These are phyloP conservation scores for Solanum hybrid DNA, from an alignment of 305 asterid species.

Conservation along the genomic window DNA sequence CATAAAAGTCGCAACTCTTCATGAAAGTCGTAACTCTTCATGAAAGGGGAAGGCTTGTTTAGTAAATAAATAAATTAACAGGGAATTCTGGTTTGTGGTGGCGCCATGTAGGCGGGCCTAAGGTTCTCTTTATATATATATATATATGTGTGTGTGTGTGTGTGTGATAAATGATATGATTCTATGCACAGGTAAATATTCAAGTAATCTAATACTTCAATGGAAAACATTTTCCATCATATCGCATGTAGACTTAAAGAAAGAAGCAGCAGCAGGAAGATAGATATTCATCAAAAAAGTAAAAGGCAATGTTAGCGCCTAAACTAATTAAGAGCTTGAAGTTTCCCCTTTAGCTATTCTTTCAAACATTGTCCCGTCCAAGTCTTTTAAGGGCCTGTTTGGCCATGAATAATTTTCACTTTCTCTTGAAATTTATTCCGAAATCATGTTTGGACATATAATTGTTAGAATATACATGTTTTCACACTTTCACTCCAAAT, in stretches of 20 bases:
- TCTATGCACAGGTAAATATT: neutral
- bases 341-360: neutral
- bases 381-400: neutral
- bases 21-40: no score
- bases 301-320: neutral
- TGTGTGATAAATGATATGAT: no score
- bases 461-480: neutral
- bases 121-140: neutral
- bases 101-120: neutral
- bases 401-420: neutral
- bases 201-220: neutral
- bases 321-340: neutral
- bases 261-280: no score
- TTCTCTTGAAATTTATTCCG: neutral
- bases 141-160: no score
- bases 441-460: neutral
- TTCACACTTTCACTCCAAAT: neutral
- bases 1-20: no score
- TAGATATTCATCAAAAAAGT: neutral
- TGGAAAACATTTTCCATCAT: neutral
- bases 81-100: neutral
- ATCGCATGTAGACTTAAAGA: neutral
- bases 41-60: neutral
- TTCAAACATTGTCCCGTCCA: neutral
- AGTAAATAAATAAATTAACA: neutral